phyloP scores from a whole-genome alignment of 139 green algal species.

The Gonium pectorale region DNA sequence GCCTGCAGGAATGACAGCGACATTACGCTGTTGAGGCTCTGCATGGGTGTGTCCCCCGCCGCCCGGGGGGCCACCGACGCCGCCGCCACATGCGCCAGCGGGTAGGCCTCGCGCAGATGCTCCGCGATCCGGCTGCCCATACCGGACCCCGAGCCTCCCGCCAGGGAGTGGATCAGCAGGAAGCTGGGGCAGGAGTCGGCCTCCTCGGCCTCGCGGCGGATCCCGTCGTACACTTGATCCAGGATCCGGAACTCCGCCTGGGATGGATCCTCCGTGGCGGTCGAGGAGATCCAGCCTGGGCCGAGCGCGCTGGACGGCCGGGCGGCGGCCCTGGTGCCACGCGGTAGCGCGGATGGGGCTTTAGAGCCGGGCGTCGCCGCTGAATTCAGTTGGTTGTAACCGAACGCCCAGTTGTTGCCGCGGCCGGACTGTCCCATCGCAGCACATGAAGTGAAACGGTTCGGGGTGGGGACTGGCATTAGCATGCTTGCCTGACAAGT shows the following conservation, averaged over 20 bases:
- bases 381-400: conserved; percentile 50
- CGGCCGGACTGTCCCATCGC: conserved; percentile 50
- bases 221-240: conserved; percentile 49
- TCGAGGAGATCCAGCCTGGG: conserved; percentile 19
- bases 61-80: conserved; percentile 46
- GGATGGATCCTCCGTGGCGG: conserved; percentile 29
- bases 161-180: conserved; percentile 63
- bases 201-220: conserved; percentile 53
- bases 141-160: conserved; percentile 53
- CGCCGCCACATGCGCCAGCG: conserved; percentile 46
- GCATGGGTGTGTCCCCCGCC: conserved; percentile 61
- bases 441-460: too few species aligned
- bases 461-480: too few species aligned
- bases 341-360: background rate
- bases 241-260: conserved; percentile 52
- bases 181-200: conserved; percentile 52
- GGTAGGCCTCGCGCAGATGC: conserved; percentile 44
- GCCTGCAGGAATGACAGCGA: conserved; percentile 62
- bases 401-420: conserved; percentile 67
- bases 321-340: background rate
- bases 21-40: conserved; percentile 59
- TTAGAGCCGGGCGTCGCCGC: background rate
- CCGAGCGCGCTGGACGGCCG: background rate
- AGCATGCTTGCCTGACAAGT: too few species aligned
- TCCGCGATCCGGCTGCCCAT: conserved; percentile 57